phyloP scores from a whole-genome alignment of 371 early-diverging fungal species.

The Gilbertella persicaria region DNA sequence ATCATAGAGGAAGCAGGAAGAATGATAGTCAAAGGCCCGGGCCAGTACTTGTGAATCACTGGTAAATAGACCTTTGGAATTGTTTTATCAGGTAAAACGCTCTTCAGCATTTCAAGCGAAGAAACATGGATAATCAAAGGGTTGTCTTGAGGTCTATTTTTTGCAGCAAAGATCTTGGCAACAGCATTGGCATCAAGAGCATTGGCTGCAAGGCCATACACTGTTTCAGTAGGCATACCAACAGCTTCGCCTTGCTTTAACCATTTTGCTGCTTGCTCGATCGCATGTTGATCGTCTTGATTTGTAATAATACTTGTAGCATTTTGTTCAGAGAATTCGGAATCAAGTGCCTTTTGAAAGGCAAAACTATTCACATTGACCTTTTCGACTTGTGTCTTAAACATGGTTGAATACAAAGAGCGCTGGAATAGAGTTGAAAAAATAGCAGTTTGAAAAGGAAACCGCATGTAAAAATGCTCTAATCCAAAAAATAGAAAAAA shows the following conservation, averaged over 20 bases:
- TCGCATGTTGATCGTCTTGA: constrained; percentile 27
- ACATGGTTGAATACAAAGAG: constrained; percentile 21
- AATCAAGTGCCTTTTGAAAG: constrained; percentile 5
- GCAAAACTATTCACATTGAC: constrained; percentile 15
- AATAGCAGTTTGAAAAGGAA: constrained; percentile 9
- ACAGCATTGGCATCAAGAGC: constrained; percentile 80
- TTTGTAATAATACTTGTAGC: constrained; percentile 24
- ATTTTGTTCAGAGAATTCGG: constrained; percentile 26
- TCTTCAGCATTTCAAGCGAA: constrained; percentile 85
- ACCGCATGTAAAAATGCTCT: constrained; percentile 3
- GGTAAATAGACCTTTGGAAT: constrained; percentile 70
- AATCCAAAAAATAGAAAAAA: neutral
- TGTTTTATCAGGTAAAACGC: constrained; percentile 56
- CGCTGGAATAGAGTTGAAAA: constrained; percentile 11
- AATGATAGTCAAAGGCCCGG: constrained; percentile 97
- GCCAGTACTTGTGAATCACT: constrained; percentile 87
- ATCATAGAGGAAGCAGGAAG: constrained; percentile 75
- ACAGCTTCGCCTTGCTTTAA: constrained; percentile 64
- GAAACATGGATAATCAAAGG: constrained; percentile 99
- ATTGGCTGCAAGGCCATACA: constrained; percentile 98
- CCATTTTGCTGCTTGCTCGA: constrained; percentile 50
- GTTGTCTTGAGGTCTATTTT: constrained; percentile 97
- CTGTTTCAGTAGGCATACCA: constrained; percentile 99
- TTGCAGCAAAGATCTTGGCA: constrained; percentile 85
- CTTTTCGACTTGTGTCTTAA: constrained; percentile 21